Evolutionary conservation across 352 stramenopile genomes (phyloP), one percentile per base, ranked within the genome.

Genomic region (Globisporangium nodosum): DNA sequence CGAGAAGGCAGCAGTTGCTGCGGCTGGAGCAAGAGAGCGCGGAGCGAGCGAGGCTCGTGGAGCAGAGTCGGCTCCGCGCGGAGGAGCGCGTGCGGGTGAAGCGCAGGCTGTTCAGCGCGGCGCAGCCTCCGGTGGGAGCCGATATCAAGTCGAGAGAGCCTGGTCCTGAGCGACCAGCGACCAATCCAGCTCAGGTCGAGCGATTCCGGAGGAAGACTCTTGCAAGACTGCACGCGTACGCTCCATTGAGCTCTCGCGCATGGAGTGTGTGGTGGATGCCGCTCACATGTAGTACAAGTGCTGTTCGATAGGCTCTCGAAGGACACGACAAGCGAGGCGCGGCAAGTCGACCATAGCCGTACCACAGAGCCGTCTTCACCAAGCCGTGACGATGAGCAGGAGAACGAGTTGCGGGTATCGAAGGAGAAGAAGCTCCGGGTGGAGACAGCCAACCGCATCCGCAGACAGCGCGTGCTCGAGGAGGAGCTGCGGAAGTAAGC

Each of bases 401-500:
- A 74, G 30, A 49, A 53, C 11, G 45, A 80, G 8, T 51, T 1
- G 37, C 40, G 65, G 15, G 78, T 67, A 35, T 35, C 68, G 0
- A 63, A 66, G 0, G 76, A 83, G 49, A 78, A 76, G 54, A 76
- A 66, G 39, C 58, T 83, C 9, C 68, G 79, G 3, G 53, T 70
- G 48, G 77, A 89, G 62, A 91, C 81, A 8, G 55, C 65, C 1
- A 60, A 72, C 18, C 60, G 78, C 3, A 59, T 92, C 33, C 71
- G 69, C 5, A 64, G 71, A n/a, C 75, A 81, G 56, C 61, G 71
- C 30, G 58, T 70, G 49, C 31, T 74, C 12, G 63, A 68, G 9
- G 69, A 79, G 33, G 68, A 85, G 13, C 66, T 85, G 53, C 64
- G 76, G 27, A 71, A 74, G 81, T 88, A 30, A 24, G 42, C 11